A percentile compares a stretch with the other conserved stretches of the same genome.
Conservation (phyloP, 176 grass and related monocot species). For the Carex littledalei region DNA sequence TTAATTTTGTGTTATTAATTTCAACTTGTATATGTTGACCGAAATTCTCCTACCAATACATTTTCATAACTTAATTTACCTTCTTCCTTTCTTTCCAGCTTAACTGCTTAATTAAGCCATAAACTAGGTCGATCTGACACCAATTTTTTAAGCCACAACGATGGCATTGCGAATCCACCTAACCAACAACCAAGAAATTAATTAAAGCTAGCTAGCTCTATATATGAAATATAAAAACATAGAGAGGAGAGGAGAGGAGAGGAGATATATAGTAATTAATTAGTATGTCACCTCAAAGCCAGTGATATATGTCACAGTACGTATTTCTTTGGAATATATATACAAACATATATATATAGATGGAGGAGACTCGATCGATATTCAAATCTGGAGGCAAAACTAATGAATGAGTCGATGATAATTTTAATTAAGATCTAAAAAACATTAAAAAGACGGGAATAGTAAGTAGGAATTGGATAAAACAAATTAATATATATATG, state of each 20-base stretch:
- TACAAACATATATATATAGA: neutral
- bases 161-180: no score
- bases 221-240: neutral
- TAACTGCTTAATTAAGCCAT: no score
- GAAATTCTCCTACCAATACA: no score
- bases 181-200: neutral
- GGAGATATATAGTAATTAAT: neutral
- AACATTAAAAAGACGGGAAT: neutral
- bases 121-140: no score
- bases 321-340: no score
- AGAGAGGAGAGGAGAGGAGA: neutral
- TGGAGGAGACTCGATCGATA: slow-evolving; percentile 65
- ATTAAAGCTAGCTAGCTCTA: no score
- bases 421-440: neutral
- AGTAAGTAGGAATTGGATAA: neutral
- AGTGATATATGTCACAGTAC: slow-evolving; percentile 89
- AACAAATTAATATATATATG: neutral
- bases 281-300: slow-evolving; percentile 68
- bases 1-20: no score
- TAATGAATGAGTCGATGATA: neutral
- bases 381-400: slow-evolving; percentile 57
- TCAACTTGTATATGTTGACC: no score
- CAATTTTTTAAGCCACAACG: no score
- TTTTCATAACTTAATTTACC: no score
- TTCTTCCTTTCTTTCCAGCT: no score